Base-by-base conservation (phyloP, 805 yeast genomes). In the Candida krabiensis region DNA sequence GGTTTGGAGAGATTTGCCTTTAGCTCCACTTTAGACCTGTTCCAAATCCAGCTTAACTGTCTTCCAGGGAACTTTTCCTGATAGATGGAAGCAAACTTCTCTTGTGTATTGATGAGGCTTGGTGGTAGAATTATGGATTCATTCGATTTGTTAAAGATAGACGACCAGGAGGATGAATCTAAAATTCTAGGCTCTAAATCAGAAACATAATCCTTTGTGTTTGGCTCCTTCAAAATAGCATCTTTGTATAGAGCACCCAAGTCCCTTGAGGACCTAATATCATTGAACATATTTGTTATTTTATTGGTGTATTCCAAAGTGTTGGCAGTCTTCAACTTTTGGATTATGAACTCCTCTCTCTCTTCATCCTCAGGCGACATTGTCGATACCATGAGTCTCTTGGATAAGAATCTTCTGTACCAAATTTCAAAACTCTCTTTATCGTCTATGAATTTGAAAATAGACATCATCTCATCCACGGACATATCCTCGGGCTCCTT, bases 1-100 rank as follows among this genome's bases (percentile, higher is more conserved):
- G 84, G 81, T 50, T 83, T 82, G 5, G 91, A 77, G 46, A 89
- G 73, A 57, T 87, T 85, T 9, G 95, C 96, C 62, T 83, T 86
- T 40, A 93, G 65, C 60, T 93, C 99, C 43, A 95, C 93, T 61
- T 91, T 84, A 32, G 95, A 87, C 58, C 87, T 79, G 53, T 88
- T 84, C 97, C 97, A 93, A 43, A 91, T 75, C 99, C 99, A 93
- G 56, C 86, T 85, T 52, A 93, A 75, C 47, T 87, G 80, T 62
- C 98, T 77, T 9, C 97, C 97, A 45, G 71, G 77, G 62, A 91
- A 97, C 53, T 84, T 83, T 24, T 71, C 67, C 29, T 77, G 71
- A 61, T 91, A 95, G 43, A 85, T 71, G 28, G 75, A 71, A 40
- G 80, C 80, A 38, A 91, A 79, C 37, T 77, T 76, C 37, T 81